phyloP scores from a whole-genome alignment of 805 yeast genomes.

The Maudiozyma turicensis region DNA sequence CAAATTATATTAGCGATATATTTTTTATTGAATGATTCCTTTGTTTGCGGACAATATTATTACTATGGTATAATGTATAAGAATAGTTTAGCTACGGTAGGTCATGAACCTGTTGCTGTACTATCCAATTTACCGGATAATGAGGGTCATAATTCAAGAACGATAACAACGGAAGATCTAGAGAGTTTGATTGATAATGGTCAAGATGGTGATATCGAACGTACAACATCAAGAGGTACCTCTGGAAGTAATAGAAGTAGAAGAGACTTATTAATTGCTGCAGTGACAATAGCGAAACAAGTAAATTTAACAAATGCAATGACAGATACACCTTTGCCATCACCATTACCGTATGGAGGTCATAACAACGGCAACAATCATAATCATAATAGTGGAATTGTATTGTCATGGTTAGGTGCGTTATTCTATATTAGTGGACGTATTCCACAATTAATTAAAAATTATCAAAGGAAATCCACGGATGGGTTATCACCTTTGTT shows the following conservation, averaged over 20 bases:
- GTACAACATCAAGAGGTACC: slow-evolving; percentile 5
- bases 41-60: slow-evolving; percentile 61
- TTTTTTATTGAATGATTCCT: slow-evolving; percentile 60
- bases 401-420: slow-evolving; percentile 74
- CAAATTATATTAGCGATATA: slow-evolving; percentile 66
- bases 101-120: slow-evolving; percentile 27
- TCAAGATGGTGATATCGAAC: neutral
- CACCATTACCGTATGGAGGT: neutral
- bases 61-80: slow-evolving; percentile 42
- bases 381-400: slow-evolving; percentile 30
- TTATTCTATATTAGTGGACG: slow-evolving; percentile 66
- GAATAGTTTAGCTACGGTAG: slow-evolving; percentile 25
- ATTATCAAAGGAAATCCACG: slow-evolving; percentile 69
- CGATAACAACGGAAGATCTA: neutral
- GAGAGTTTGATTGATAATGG: neutral
- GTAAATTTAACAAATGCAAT: slow-evolving; percentile 2
- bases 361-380: neutral
- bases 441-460: slow-evolving; percentile 75
- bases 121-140: neutral
- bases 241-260: slow-evolving; percentile 1
- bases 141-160: neutral
- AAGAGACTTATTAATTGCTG: slow-evolving; percentile 15
- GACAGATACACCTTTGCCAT: neutral
- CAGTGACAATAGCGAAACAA: slow-evolving; percentile 21
- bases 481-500: slow-evolving; percentile 76